Base-by-base conservation (phyloP, 2,329 filamentous ascomycete genomes). In the Pseudogymnoascus sp. region DNA sequence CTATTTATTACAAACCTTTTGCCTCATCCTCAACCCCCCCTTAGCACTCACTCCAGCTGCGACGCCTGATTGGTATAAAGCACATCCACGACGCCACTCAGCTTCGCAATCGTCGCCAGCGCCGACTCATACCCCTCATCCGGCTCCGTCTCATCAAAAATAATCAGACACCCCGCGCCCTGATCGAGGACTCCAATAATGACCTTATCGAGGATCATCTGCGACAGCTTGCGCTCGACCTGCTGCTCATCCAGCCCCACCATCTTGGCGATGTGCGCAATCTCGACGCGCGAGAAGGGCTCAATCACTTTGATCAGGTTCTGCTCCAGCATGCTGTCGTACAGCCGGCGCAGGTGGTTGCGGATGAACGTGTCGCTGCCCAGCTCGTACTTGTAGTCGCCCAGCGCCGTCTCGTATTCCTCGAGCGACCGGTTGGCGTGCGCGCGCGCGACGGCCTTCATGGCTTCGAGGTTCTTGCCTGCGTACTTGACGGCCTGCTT, bases 271-370 rank as follows among this genome's bases (percentile, higher is more conserved):
- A 99, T 91, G 76, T 99, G 95, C 71, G 88, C 89, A 71, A 99
- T 96, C 79, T 99, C 95, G 62, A 99, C 95, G 66, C 93, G 86
- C 72, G 91, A 96, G 80, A 97, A 99, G 21, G 95, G 95, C 82
- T 99, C 95, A 74, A 99, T 99, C 67, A 99, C 95, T 82, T 99
- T 97, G 84, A 97, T 96, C 44, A 99, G 84, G 77, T 99, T 99
- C 83, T 99, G 95, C 81, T 99, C 95, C 74, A 99, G 79, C 92
- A 99, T 97, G 75, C 93, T 91, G 77, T 99, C 95, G 80, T 99
- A 99, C 61, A 99, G 83, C 61, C 92, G 89, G 65, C 93, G 91
- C 69, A 99, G 87, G 79, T 99, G 95, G 77, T 95, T 96, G 67
- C 93, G 91, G 77, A 99, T 96, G 80, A 99, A 99, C 65, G 90